These are phyloP conservation scores for Nyctanthes arbortristis DNA, from an alignment of 257 asterid species.

Conservation along the genomic window DNA sequence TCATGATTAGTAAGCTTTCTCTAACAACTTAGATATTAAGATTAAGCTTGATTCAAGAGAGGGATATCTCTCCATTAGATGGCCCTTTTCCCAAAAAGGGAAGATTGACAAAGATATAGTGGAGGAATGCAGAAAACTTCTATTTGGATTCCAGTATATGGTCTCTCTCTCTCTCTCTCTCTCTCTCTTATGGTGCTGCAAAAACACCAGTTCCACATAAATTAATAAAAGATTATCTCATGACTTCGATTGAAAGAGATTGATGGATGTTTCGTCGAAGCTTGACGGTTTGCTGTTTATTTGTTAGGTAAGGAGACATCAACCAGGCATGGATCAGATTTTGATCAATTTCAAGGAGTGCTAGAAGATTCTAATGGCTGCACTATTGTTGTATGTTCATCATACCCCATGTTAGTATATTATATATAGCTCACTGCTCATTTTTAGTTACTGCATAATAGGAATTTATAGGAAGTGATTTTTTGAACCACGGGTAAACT, in stretches of 20 bases:
- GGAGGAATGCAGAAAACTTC: background rate
- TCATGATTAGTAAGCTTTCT: constrained; percentile 14
- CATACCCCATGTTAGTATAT: background rate
- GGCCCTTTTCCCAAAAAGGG: background rate
- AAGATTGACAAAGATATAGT: background rate
- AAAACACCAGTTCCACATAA: background rate
- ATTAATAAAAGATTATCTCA: background rate
- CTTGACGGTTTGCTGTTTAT: constrained; percentile 12
- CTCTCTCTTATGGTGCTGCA: too few species aligned
- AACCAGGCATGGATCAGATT: constrained; percentile 68
- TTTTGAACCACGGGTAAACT: background rate
- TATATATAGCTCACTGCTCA: background rate
- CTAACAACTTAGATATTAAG: constrained; percentile 18
- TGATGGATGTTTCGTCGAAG: constrained; percentile 13
- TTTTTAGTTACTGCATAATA: background rate
- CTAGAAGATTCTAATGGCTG: constrained; percentile 32
- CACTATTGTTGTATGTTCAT: constrained; percentile 4
- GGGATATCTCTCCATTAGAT: constrained; percentile 13
- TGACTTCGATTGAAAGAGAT: background rate
- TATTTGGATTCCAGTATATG: background rate
- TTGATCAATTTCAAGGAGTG: constrained; percentile 57
- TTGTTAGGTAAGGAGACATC: constrained; percentile 76
- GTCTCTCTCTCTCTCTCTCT: too few species aligned
- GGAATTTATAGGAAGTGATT: background rate
- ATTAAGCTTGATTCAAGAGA: background rate